Evolutionary conservation across 805 yeast species (phyloP), one percentile per base, ranked within the genome.

Genomic region (Kodamaea kakaduensis): DNA sequence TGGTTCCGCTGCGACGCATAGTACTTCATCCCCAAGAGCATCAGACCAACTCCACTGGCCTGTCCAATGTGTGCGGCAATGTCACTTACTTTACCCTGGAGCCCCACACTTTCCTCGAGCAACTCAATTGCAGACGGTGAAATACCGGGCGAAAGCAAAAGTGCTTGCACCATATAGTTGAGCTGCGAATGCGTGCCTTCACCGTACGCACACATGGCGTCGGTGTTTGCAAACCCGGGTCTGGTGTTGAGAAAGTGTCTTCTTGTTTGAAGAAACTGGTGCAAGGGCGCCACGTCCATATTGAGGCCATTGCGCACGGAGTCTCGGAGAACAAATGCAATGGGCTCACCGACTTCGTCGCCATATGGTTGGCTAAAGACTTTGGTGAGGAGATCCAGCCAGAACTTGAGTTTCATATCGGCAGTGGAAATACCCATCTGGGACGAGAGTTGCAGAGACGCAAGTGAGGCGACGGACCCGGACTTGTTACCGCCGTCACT

Each of bases 1-100:
- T 67, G 71, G 38, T 72, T 67, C 17, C 73, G 66, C 20, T 61
- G 51, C 14, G 57, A 52, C 0, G 84, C 79, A 53, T 77, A 79
- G 55, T 70, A 83, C 16, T 65, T 63, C 31, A 79, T 51, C 0
- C 83, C 84, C 34, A 81, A 60, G 9, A 86, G 65, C 56, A 75
- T 67, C 2, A 82, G 69, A 1, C 86, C 78, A 9, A 86, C 67
- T 0, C 88, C 80, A 0, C 81, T 74, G 1, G 93, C 84, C 54
- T 86, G 94, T 5, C 95, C 95, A 24, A 86, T 59, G 57, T 85
- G 95, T 0, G 94, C 93, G 8, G 78, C 72, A 7, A 81, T 71
- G 41, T 82, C 85, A 21, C 77, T 69, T 6, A 77, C 59, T 4
- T 54, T 45, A 12, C 56, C 56, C 40, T 71, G 75, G n/a, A 77